Evolutionary conservation across 257 asterid genomes (phyloP), one percentile per base, ranked within the genome.

Genomic region (Salvia splendens): DNA sequence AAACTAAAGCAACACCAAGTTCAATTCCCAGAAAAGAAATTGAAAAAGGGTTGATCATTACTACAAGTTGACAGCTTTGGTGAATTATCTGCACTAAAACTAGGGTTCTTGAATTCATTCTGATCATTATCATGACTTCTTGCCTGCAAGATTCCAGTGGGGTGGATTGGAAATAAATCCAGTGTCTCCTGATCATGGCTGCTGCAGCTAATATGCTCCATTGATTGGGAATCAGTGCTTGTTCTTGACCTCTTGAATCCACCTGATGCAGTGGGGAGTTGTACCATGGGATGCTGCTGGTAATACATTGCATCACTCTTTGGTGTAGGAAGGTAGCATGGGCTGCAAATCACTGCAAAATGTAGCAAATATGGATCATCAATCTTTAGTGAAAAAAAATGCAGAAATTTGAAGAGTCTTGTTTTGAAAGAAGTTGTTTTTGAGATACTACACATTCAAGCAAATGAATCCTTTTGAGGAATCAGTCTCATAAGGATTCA

Each of bases 151-250:
- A 80, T 47, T 16, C 97, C 91, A 47, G 87, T 86, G 35, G 96
- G 97, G 42, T 86, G 85, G 50, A 83, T 67, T 5, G 97, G 97
- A 63, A 91, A 91, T 42, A 88, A 83, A 53, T 91, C 86, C 79
- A 91, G 80, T 30, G 97, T 91, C 73, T 86, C 84, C 75, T 85
- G 85, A 48, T 69, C 59, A 33, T n/a, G 36, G 33, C 12, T 15
- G 20, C 1, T 32, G 12, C 45, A 33, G 51, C 7, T 47, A n/a
- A n/a, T 8, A 47, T 47, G 53, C 53, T 52, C 36, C 58, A 8
- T 54, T 54, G 61, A 30, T 14, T 53, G 40, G 52, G 38, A 33
- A 46, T 73, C 73, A 17, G 5, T 41, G 57, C 51, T 69, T 64
- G 75, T 59, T 72, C 75, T 81, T 0, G 71, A 56, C 73, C 79